These are phyloP conservation scores for Ceratocystis variospora DNA, from an alignment of 2,329 filamentous ascomycete species.

Conservation along the genomic window DNA sequence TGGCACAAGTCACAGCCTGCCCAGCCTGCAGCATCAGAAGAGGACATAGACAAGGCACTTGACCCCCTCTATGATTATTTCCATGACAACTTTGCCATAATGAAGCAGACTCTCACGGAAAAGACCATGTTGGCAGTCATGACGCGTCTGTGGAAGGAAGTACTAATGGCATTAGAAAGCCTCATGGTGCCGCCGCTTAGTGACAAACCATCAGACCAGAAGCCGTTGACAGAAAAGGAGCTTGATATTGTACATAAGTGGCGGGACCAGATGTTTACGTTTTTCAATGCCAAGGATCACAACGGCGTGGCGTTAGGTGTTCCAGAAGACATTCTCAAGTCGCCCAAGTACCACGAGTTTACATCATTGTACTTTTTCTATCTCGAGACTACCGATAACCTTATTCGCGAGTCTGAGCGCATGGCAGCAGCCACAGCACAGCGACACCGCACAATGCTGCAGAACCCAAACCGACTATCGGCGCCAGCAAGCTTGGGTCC, in stretches of 20 bases:
- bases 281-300: slow-evolving; percentile 90
- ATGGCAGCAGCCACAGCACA: slow-evolving; percentile 83
- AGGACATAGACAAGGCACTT: slow-evolving; percentile 67
- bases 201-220: slow-evolving; percentile 82
- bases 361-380: slow-evolving; percentile 98
- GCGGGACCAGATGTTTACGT: slow-evolving; percentile 78
- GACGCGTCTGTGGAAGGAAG: slow-evolving; percentile 96
- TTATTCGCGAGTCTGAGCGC: slow-evolving; percentile 87
- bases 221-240: slow-evolving; percentile 71
- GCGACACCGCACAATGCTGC: slow-evolving; percentile 55
- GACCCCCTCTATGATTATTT: slow-evolving; percentile 86
- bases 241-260: slow-evolving; percentile 91
- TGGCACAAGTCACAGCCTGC: slow-evolving; percentile 48
- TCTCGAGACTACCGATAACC: slow-evolving; percentile 77
- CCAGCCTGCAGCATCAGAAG: slow-evolving; percentile 45
- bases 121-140: slow-evolving; percentile 98
- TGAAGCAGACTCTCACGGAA: slow-evolving; percentile 91
- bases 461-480: slow-evolving; percentile 50
- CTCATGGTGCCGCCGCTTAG: slow-evolving; percentile 86
- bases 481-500: slow-evolving; percentile 42
- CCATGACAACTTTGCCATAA: slow-evolving; percentile 96
- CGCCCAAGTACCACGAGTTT: slow-evolving; percentile 95
- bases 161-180: slow-evolving; percentile 77
- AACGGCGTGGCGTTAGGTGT: slow-evolving; percentile 74
- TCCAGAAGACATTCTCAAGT: slow-evolving; percentile 80